Evolutionary conservation across 441 rosid species (phyloP).

Genomic region (Brassica hybrid): DNA sequence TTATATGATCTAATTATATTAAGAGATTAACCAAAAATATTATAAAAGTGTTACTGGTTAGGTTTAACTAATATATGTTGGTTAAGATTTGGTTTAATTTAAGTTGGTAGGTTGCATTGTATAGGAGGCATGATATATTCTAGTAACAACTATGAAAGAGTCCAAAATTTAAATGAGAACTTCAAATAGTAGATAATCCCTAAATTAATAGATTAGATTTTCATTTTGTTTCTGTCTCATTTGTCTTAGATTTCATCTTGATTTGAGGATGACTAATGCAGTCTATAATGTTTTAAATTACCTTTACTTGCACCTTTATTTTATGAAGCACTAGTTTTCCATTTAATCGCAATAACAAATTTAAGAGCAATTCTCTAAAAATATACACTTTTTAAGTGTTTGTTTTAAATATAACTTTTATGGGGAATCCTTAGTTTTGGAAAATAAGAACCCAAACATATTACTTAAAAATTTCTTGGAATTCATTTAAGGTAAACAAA

Average conservation of each 20-base stretch:
- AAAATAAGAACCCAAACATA: background rate
- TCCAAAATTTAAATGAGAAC: too few species aligned
- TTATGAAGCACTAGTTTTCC: background rate
- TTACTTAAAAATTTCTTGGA: background rate
- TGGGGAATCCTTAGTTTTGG: background rate
- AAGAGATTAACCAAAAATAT: too few species aligned
- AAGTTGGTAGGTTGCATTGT: too few species aligned
- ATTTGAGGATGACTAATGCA: constrained; percentile 25
- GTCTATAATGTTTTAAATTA: background rate
- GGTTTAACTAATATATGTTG: too few species aligned
- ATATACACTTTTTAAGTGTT: background rate
- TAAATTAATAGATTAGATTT: too few species aligned
- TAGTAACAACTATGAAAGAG: too few species aligned
- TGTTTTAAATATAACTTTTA: background rate
- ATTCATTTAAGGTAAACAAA: background rate
- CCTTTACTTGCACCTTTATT: background rate
- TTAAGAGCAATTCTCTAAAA: background rate
- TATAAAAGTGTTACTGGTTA: too few species aligned
- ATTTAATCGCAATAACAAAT: background rate
- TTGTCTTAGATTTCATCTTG: constrained; percentile 31
- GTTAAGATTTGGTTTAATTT: too few species aligned
- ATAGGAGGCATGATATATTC: too few species aligned
- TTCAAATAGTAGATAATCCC: too few species aligned
- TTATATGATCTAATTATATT: too few species aligned
- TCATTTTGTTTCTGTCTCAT: constrained; percentile 18